Percentiles rank a stretch among this genome's conserved stretches.
Conservation (phyloP, 1,139 yeast genomes). For the Yamadazyma jaroonii region DNA sequence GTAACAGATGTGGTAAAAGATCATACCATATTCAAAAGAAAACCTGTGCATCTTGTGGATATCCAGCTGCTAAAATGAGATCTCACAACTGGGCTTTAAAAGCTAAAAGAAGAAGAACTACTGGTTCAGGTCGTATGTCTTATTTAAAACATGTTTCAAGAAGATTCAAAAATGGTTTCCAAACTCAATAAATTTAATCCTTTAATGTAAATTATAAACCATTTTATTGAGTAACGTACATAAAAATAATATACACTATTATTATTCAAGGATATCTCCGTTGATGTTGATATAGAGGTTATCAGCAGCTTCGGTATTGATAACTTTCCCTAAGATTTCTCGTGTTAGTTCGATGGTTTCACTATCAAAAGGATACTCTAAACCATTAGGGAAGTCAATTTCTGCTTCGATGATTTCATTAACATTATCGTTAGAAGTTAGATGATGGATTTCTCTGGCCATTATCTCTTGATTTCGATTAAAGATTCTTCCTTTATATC, state of each 20-base stretch:
- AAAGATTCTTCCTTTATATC: slow-evolving; percentile 28
- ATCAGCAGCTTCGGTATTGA: slow-evolving; percentile 80
- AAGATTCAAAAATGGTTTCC: slow-evolving; percentile 99
- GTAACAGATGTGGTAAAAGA: slow-evolving; percentile 99
- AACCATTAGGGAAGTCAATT: slow-evolving; percentile 50
- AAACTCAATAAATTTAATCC: slow-evolving; percentile 39
- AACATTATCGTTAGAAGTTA: slow-evolving; percentile 13
- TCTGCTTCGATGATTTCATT: slow-evolving; percentile 29
- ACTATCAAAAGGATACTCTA: slow-evolving; percentile 61
- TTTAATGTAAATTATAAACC: slow-evolving; percentile 6
- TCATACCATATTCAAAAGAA: slow-evolving; percentile 99
- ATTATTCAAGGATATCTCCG: background rate
- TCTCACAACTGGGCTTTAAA: slow-evolving; percentile 98
- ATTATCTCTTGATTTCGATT: slow-evolving; percentile 40
- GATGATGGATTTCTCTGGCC: slow-evolving; percentile 41
- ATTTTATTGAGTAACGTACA: slow-evolving; percentile 7
- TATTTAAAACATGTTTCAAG: slow-evolving; percentile 95
- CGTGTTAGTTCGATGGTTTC: slow-evolving; percentile 68
- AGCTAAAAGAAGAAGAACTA: slow-evolving; percentile 99
- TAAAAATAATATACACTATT: slow-evolving; percentile 3
- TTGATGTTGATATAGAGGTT: slow-evolving; percentile 64
- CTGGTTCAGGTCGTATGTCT: slow-evolving; percentile 99
- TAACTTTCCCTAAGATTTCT: slow-evolving; percentile 65
- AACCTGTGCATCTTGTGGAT: slow-evolving; percentile 98
- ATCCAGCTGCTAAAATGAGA: slow-evolving; percentile 99